Base-by-base conservation (phyloP, 208 protist genomes). In the Eutreptiella sp. region DNA sequence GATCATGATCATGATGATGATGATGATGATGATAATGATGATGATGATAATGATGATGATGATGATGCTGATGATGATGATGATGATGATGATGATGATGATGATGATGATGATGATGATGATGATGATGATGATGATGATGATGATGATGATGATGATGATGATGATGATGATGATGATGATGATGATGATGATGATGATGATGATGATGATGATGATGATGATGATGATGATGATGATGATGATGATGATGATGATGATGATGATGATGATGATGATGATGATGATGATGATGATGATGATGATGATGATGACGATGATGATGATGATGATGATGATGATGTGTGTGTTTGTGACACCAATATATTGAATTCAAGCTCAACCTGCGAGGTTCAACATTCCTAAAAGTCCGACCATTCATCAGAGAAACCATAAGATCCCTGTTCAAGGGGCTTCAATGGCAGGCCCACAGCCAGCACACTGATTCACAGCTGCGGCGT, bases 161-260 rank as follows among this genome's bases (percentile, higher is more conserved):
- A 47, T 47, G 42, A 47, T 47, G 42, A 47, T 47, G 42, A 47
- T 47, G 42, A 47, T 47, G 42, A 47, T 47, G 42, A 47, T 47
- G 42, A 47, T 47, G 42, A 47, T 47, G 42, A 47, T 21, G 42
- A 47, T 47, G 36, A 39, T 39, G 36, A 39, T 39, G 36, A 39
- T 39, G 36, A 39, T 39, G 36, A 39, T 39, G 36, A 39, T 39
- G 36, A 39, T 39, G 36, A 39, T 39, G 36, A 39, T 39, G 36
- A 39, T 39, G 36, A 39, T 39, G 36, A 39, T 39, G 36, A 39
- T 39, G 36, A 39, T 39, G 36, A 39, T 39, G 36, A 39, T 39
- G 36, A 39, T 39, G 36, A 39, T 39, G 36, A 39, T 39, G 36
- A 39, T 39, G 36, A 39, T 39, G 36, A 39, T 39, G 36, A 39